These are phyloP conservation scores for Rosa lucieae DNA, from an alignment of 306 rosid species.

Conservation along the genomic window DNA sequence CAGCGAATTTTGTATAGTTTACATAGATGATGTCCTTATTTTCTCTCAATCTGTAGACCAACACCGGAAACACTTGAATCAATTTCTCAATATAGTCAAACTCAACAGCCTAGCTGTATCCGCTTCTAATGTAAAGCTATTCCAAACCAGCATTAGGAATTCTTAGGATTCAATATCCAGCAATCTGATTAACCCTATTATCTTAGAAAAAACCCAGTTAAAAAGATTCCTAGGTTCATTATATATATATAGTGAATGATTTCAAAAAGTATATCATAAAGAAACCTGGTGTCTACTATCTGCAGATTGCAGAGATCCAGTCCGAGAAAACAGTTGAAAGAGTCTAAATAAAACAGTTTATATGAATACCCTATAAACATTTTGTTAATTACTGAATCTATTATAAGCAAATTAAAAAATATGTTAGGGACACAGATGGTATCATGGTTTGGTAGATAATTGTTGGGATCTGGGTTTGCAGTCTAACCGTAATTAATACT, in stretches of 20 bases:
- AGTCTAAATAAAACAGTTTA: neutral
- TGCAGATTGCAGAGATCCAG: neutral
- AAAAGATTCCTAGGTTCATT: no score
- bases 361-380: neutral
- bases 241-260: neutral
- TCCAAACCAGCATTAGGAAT: no score
- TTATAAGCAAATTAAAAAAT: neutral
- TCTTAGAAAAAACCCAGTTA: no score
- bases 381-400: neutral
- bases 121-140: no score
- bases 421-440: neutral
- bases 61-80: no score
- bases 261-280: neutral
- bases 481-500: neutral
- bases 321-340: neutral
- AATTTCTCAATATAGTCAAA: no score
- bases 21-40: no score
- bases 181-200: no score
- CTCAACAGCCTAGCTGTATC: no score
- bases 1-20: no score
- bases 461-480: neutral
- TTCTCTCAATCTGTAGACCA: no score
- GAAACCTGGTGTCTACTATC: neutral
- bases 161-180: no score
- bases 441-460: neutral